Conservation (phyloP, 495 filamentous ascomycete species). For the Daldinia grandis region DNA sequence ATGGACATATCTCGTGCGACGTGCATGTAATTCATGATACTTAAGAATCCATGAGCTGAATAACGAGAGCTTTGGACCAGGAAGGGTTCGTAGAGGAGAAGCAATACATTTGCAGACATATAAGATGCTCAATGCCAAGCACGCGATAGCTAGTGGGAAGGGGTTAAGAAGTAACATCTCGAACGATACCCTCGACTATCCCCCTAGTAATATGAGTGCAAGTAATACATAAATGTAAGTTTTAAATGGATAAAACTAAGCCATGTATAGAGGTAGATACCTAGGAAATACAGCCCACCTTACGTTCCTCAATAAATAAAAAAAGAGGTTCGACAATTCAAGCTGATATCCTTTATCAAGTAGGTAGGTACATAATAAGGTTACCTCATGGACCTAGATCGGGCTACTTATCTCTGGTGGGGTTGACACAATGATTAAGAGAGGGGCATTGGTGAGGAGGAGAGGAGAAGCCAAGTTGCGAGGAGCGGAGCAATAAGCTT, state of each 20-base stretch:
- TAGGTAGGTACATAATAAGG: conserved; percentile 8
- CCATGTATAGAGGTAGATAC: neutral
- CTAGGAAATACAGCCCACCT: neutral
- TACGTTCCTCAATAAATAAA: neutral
- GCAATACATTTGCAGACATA: conserved; percentile 38
- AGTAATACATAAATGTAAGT: neutral
- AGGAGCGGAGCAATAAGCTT: conserved; percentile 11
- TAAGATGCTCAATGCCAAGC: conserved; percentile 32
- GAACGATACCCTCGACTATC: neutral
- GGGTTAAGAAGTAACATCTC: conserved; percentile 43
- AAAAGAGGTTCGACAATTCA: neutral
- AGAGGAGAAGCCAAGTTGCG: conserved; percentile 13
- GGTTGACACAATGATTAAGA: conserved; percentile 11
- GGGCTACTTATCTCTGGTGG: conserved; percentile 7
- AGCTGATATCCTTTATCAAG: conserved; percentile 13
- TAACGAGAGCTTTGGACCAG: conserved; percentile 62
- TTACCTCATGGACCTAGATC: conserved; percentile 7
- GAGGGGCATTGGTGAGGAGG: conserved; percentile 22
- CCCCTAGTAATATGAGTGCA: neutral
- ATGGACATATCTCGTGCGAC: conserved; percentile 65
- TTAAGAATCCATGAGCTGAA: conserved; percentile 64
- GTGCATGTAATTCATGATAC: conserved; percentile 63
- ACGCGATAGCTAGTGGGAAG: conserved; percentile 30
- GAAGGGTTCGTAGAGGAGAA: conserved; percentile 57
- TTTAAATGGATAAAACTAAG: neutral